Evolutionary conservation across 1,139 yeast genomes (phyloP).

Genomic region (Diutina siamensis): DNA sequence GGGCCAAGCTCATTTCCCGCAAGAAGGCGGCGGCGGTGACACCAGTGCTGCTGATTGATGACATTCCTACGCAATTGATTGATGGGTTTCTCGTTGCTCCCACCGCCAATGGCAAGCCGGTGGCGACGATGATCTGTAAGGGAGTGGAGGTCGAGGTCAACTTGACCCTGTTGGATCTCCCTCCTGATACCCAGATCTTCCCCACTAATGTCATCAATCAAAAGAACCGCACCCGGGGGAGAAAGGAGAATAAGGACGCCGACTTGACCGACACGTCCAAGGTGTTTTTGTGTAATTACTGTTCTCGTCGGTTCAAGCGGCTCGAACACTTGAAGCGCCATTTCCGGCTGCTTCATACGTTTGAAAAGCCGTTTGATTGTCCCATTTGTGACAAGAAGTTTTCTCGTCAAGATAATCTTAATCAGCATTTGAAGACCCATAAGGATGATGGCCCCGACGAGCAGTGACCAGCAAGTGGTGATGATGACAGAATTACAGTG

Average conservation of each 20-base stretch:
- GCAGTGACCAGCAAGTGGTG: not conserved
- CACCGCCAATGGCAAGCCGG: conserved; percentile 8
- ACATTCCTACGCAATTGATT: not conserved
- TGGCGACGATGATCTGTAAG: conserved; percentile 12
- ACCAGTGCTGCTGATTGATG: not conserved
- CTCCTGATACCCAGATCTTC: conserved; percentile 27
- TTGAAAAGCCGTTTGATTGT: conserved; percentile 68
- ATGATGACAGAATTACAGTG: not conserved
- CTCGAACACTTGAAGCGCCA: conserved; percentile 76
- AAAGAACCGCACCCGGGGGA: conserved; percentile 30
- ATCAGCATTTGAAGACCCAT: conserved; percentile 69
- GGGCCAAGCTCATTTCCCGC: conserved; percentile 24
- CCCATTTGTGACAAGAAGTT: conserved; percentile 60
- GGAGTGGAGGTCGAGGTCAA: conserved; percentile 32
- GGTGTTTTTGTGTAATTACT: conserved; percentile 34
- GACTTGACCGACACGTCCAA: conserved; percentile 31
- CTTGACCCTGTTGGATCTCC: conserved; percentile 29
- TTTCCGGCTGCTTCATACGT: conserved; percentile 60
- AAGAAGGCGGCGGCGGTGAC: conserved; percentile 8
- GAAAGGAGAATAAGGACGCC: conserved; percentile 37
- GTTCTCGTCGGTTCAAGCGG: conserved; percentile 57
- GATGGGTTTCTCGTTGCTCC: conserved; percentile 3
- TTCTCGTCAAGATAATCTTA: conserved; percentile 63
- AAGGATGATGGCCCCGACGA: not conserved
- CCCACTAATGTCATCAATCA: conserved; percentile 21